phyloP scores from a whole-genome alignment of 768 basidiomycete genomes.

The Psilocybe cyanescens region DNA sequence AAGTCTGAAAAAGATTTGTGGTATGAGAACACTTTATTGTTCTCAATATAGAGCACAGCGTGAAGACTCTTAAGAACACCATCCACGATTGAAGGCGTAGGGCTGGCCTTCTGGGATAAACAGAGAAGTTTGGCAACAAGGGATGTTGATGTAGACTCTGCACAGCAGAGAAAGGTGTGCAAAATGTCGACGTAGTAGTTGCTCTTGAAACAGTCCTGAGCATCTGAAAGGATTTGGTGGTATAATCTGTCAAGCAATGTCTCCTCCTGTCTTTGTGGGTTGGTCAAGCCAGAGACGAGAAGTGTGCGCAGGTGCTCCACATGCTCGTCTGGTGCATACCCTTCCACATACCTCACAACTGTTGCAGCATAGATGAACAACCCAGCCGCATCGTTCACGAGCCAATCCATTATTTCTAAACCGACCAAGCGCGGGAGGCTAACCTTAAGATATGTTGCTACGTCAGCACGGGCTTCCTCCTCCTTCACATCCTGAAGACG shows the following conservation, averaged over 20 bases:
- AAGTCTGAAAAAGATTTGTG: too few species aligned
- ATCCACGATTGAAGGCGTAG: too few species aligned
- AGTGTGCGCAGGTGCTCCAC: too few species aligned
- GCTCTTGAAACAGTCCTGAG: too few species aligned
- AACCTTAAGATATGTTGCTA: not conserved
- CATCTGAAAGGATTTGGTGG: not conserved
- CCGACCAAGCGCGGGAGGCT: conserved; percentile 3
- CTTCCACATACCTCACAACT: conserved; percentile 16
- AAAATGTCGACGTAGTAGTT: not conserved
- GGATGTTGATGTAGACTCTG: not conserved
- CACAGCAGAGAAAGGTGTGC: conserved; percentile 12
- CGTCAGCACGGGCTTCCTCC: too few species aligned
- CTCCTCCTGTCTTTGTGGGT: not conserved
- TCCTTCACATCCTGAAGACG: too few species aligned
- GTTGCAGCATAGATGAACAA: conserved; percentile 34
- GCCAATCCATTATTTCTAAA: conserved; percentile 9
- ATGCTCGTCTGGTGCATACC: too few species aligned
- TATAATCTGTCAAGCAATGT: not conserved
- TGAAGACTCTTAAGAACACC: too few species aligned
- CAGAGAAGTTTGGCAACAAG: not conserved
- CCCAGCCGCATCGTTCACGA: conserved; percentile 20
- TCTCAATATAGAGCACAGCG: too few species aligned
- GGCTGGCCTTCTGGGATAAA: too few species aligned
- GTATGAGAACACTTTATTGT: too few species aligned
- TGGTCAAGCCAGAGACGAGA: not conserved